phyloP scores from a whole-genome alignment of 23 red algal species.

The Gracilaria caudata region DNA sequence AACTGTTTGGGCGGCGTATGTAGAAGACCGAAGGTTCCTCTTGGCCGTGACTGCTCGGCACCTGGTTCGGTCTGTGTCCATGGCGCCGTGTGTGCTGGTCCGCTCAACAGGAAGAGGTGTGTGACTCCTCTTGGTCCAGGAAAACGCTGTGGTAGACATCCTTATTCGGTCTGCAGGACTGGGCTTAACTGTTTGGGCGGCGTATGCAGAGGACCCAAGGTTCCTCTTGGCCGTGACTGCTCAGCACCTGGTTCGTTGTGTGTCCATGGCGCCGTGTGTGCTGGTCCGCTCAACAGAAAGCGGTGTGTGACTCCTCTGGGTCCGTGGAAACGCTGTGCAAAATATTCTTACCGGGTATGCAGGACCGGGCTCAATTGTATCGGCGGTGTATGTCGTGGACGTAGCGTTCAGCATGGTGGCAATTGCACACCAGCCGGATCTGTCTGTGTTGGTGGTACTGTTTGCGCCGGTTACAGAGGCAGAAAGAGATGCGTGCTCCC shows the following conservation, averaged over 20 bases:
- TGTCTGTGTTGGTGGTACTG: conserved; percentile 14
- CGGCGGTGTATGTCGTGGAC: neutral
- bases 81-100: conserved; percentile 34
- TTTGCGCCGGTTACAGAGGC: neutral
- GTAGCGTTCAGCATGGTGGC: neutral
- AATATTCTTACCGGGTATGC: conserved; percentile 38
- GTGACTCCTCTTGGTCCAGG: conserved; percentile 7
- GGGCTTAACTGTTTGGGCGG: neutral
- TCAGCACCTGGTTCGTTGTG: neutral
- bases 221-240: neutral
- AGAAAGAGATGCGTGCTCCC: conserved; percentile 35
- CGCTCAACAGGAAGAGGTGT: neutral
- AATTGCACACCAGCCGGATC: neutral
- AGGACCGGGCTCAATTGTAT: neutral
- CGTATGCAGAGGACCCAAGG: neutral
- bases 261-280: conserved; percentile 25
- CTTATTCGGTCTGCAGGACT: conserved; percentile 23
- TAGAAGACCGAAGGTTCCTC: neutral
- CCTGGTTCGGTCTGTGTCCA: conserved; percentile 1
- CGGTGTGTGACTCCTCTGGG: too few species aligned
- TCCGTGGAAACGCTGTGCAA: too few species aligned
- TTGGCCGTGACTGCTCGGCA: neutral
- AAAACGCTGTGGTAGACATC: conserved; percentile 11
- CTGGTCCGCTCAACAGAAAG: neutral
- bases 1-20: neutral